phyloP scores from a whole-genome alignment of 2,329 filamentous ascomycete species.

The Paraphaeosphaeria minitans region DNA sequence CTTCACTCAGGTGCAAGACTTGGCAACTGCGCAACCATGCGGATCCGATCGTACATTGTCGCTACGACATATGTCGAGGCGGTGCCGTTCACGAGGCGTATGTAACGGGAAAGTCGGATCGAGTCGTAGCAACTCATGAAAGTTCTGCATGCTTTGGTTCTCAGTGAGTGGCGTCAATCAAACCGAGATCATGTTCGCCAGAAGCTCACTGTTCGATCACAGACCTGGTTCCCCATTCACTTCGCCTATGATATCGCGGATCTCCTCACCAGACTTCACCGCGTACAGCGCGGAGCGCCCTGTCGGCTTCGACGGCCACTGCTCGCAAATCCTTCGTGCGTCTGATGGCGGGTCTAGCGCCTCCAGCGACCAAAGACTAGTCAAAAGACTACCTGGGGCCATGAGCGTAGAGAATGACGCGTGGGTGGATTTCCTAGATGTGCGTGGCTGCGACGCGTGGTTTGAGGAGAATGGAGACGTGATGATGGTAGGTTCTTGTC shows the following conservation, averaged over 20 bases:
- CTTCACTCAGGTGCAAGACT: slow-evolving; percentile 40
- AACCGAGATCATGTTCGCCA: neutral
- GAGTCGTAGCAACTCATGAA: slow-evolving; percentile 10
- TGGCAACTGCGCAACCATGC: slow-evolving; percentile 52
- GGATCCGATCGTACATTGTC: slow-evolving; percentile 11
- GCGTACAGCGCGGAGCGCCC: slow-evolving; percentile 10
- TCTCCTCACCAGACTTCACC: slow-evolving; percentile 1
- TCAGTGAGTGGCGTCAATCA: neutral
- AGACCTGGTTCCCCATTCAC: neutral
- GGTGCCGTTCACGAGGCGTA: slow-evolving; percentile 31
- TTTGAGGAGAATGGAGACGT: slow-evolving; percentile 38
- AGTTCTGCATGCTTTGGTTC: slow-evolving; percentile 4
- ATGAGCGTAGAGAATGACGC: slow-evolving; percentile 37
- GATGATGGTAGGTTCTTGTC: slow-evolving; percentile 15
- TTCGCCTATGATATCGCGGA: neutral
- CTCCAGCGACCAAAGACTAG: neutral
- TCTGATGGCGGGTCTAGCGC: neutral
- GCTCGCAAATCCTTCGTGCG: slow-evolving; percentile 12
- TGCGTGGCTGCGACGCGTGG: slow-evolving; percentile 36
- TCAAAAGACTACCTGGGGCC: slow-evolving; percentile 25
- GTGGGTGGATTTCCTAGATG: slow-evolving; percentile 34
- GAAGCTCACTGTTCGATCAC: neutral
- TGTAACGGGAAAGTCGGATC: slow-evolving; percentile 16
- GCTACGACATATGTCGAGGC: slow-evolving; percentile 27
- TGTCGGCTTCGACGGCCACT: slow-evolving; percentile 29